Evolutionary conservation across 2,329 filamentous ascomycete species (phyloP).

Genomic region (Lachnellula occidentalis): DNA sequence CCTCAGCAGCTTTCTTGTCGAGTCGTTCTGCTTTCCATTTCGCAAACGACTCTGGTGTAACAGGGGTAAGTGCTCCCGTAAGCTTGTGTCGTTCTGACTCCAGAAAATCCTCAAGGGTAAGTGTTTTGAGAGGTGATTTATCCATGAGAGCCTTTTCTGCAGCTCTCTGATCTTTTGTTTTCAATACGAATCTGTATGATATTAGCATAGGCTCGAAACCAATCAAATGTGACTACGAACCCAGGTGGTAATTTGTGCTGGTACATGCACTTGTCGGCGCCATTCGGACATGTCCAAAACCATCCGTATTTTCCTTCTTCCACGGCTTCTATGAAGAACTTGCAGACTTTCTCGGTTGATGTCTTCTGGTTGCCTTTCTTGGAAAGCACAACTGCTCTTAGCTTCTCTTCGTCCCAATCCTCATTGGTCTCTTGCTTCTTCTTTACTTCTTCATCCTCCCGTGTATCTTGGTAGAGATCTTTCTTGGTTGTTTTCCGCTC

Average conservation of each 20-base stretch:
- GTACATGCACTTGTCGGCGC: conserved; percentile 97
- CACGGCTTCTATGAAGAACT: conserved; percentile 93
- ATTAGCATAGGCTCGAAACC: conserved; percentile 22
- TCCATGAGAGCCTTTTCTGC: conserved; percentile 94
- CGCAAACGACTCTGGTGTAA: conserved; percentile 86
- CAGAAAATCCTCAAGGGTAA: conserved; percentile 95
- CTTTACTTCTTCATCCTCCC: conserved; percentile 65
- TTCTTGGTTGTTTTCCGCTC: conserved; percentile 92
- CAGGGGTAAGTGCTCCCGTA: conserved; percentile 83
- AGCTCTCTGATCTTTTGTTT: conserved; percentile 94
- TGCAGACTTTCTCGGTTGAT: conserved; percentile 98
- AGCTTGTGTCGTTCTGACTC: conserved; percentile 96
- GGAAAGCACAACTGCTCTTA: conserved; percentile 82
- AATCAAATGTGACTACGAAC: conserved; percentile 48
- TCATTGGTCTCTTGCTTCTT: conserved; percentile 92
- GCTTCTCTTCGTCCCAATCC: conserved; percentile 96
- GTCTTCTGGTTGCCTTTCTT: conserved; percentile 98
- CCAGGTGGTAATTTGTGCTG: conserved; percentile 91
- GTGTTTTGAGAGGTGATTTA: conserved; percentile 88
- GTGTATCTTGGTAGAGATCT: conserved; percentile 80
- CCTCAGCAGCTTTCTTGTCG: conserved; percentile 93
- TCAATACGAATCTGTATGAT: conserved; percentile 73
- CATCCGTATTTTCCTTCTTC: conserved; percentile 99
- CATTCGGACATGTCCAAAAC: conserved; percentile 98
- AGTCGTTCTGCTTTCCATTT: conserved; percentile 96